These are phyloP conservation scores for Auriscalpium vulgare DNA, from an alignment of 768 basidiomycete genomes.

Conservation along the genomic window DNA sequence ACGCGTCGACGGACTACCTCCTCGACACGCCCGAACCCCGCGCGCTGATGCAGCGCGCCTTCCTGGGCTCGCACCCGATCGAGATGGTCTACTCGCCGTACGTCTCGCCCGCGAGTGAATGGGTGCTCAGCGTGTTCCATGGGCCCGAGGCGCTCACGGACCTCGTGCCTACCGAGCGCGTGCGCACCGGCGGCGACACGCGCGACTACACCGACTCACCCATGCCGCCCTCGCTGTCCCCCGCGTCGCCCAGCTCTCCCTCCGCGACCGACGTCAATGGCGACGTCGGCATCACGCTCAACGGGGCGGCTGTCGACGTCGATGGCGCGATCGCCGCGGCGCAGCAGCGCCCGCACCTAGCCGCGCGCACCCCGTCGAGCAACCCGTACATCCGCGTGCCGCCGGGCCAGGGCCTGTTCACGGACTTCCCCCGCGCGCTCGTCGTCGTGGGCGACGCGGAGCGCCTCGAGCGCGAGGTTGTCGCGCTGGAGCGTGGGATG, in stretches of 20 bases:
- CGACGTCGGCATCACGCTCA: no score
- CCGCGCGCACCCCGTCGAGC: constrained; percentile 14
- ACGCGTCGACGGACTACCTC: constrained; percentile 41
- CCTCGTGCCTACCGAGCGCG: constrained; percentile 20
- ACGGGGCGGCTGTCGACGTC: no score
- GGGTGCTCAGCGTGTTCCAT: constrained; percentile 26
- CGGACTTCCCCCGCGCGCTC: constrained; percentile 35
- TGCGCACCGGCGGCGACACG: constrained; percentile 5
- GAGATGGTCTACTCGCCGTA: constrained; percentile 28
- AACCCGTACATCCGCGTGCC: constrained; percentile 22
- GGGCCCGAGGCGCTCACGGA: constrained; percentile 21
- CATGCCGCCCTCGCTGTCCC: constrained; percentile 8
- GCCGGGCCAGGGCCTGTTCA: constrained; percentile 34
- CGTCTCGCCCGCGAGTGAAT: constrained; percentile 25
- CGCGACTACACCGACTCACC: constrained; percentile 16
- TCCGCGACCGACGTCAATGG: no score
- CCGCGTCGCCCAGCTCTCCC: no score
- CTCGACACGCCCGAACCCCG: constrained; percentile 47
- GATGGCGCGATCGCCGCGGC: no score
- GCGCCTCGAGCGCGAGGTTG: constrained; percentile 40
- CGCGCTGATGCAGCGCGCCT: constrained; percentile 44
- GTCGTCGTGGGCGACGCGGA: constrained; percentile 45
- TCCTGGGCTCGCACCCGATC: constrained; percentile 34
- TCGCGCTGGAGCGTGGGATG: constrained; percentile 13
- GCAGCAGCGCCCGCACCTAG: no score